Conservation (phyloP, 2,329 filamentous ascomycete genomes). For the Aspergillus brasiliensis region DNA sequence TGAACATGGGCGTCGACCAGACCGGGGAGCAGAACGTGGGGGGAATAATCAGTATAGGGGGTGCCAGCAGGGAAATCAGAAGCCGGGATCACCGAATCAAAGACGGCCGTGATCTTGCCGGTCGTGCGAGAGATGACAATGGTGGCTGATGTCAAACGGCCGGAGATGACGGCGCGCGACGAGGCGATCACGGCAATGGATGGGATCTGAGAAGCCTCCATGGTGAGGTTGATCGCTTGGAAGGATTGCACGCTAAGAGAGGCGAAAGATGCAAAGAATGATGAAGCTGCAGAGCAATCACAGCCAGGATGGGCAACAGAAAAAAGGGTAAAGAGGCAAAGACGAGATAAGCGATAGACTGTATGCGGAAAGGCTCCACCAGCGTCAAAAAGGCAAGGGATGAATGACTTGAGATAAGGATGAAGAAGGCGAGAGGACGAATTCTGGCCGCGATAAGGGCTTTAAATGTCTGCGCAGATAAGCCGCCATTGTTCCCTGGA, state of each 20-base stretch:
- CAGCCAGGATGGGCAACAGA: conserved; percentile 7
- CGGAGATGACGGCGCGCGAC: conserved; percentile 76
- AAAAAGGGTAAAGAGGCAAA: conserved; percentile 15
- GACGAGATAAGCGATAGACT: background rate
- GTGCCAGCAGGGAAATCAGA: conserved; percentile 72
- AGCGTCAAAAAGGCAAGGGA: conserved; percentile 9
- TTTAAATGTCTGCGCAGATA: conserved; percentile 13
- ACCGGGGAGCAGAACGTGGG: conserved; percentile 81
- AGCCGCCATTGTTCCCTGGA: background rate
- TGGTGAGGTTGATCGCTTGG: conserved; percentile 15
- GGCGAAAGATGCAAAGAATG: conserved; percentile 8
- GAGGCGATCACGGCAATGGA: conserved; percentile 78
- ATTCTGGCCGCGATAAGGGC: conserved; percentile 7
- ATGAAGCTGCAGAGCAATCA: conserved; percentile 14
- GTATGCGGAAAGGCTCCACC: conserved; percentile 3
- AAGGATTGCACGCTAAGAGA: conserved; percentile 8
- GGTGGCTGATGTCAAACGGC: conserved; percentile 77
- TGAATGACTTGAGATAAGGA: conserved; percentile 11
- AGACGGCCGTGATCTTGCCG: conserved; percentile 81
- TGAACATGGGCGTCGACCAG: conserved; percentile 97
- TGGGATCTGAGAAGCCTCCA: conserved; percentile 30
- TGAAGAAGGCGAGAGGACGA: conserved; percentile 3
- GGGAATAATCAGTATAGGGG: conserved; percentile 80
- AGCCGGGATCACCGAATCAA: conserved; percentile 72
- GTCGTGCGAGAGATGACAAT: conserved; percentile 75